Percentiles rank a stretch among this genome's conserved stretches.
These are phyloP conservation scores for Papiliotrema terrestris DNA, from an alignment of 1,284 basidiomycete genomes.

Conservation along the genomic window DNA sequence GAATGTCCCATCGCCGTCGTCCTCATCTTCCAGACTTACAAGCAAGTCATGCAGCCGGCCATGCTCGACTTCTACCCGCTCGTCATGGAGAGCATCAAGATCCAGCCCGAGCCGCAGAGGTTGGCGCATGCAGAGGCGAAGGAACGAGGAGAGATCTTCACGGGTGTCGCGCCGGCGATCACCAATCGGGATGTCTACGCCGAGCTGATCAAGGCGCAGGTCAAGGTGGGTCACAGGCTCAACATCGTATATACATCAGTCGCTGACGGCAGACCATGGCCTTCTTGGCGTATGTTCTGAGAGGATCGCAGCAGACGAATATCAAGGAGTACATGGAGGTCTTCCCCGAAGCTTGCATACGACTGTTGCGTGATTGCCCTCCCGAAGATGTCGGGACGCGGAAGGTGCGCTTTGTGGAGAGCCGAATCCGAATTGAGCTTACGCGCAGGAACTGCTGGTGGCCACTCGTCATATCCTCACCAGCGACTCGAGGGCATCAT, in stretches of 20 bases:
- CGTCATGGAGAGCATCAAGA: conserved; percentile 65
- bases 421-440: neutral
- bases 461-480: conserved; percentile 88
- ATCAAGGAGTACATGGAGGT: conserved; percentile 76
- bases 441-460: conserved; percentile 81
- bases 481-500: conserved; percentile 73
- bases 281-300: conserved; percentile 86
- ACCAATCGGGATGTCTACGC: conserved; percentile 75
- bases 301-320: conserved; percentile 63
- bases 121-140: conserved; percentile 75
- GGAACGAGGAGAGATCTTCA: conserved; percentile 74
- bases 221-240: conserved; percentile 73
- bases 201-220: conserved; percentile 88
- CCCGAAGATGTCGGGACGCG: conserved; percentile 76
- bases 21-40: conserved; percentile 80
- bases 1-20: conserved; percentile 94
- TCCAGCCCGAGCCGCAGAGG: conserved; percentile 85
- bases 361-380: conserved; percentile 91
- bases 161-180: conserved; percentile 73
- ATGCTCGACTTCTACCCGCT: conserved; percentile 72
- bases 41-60: conserved; percentile 60
- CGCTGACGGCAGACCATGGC: conserved; percentile 69
- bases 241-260: neutral
- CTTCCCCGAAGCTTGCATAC: conserved; percentile 74
- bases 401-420: conserved; percentile 55